phyloP scores from a whole-genome alignment of 2,329 filamentous ascomycete species.

The Ceratocystiopsis brevicomis region DNA sequence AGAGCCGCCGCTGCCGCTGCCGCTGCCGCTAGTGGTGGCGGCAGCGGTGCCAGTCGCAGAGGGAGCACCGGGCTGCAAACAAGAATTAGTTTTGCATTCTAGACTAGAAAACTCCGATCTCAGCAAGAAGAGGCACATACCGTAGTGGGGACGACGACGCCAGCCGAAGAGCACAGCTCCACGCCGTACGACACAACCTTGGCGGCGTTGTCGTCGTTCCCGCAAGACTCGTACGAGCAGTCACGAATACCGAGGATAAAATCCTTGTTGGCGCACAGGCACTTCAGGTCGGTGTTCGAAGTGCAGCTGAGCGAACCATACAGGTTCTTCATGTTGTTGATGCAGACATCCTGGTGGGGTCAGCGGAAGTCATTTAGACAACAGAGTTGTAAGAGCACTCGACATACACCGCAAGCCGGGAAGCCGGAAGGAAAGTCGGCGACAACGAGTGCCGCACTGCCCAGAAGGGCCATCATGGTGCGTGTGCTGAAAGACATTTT shows the following conservation, averaged over 20 bases:
- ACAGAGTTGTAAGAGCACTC: neutral
- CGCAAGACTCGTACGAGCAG: constrained; percentile 28
- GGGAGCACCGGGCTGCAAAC: neutral
- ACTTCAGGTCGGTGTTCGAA: constrained; percentile 18
- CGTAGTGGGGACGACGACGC: constrained; percentile 16
- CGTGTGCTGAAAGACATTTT: constrained; percentile 22
- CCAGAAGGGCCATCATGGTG: constrained; percentile 18
- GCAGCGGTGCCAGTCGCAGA: neutral
- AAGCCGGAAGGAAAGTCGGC: constrained; percentile 22
- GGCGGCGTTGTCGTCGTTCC: constrained; percentile 15
- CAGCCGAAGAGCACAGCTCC: constrained; percentile 19
- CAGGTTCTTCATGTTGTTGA: constrained; percentile 31
- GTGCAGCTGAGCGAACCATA: constrained; percentile 26
- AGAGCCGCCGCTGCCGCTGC: too few species aligned
- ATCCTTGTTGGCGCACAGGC: constrained; percentile 27
- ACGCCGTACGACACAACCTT: constrained; percentile 22
- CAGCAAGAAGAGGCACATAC: constrained; percentile 6
- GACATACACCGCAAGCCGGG: constrained; percentile 32
- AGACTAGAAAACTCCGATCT: neutral
- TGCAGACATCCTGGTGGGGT: constrained; percentile 24
- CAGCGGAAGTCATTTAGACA: neutral
- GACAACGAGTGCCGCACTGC: constrained; percentile 19
- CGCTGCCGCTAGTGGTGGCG: neutral
- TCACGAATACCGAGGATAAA: constrained; percentile 32
- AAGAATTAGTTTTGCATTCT: too few species aligned